Evolutionary conservation across 2,329 filamentous ascomycete species (phyloP).

Genomic region (Emmonsiellopsis sp.): DNA sequence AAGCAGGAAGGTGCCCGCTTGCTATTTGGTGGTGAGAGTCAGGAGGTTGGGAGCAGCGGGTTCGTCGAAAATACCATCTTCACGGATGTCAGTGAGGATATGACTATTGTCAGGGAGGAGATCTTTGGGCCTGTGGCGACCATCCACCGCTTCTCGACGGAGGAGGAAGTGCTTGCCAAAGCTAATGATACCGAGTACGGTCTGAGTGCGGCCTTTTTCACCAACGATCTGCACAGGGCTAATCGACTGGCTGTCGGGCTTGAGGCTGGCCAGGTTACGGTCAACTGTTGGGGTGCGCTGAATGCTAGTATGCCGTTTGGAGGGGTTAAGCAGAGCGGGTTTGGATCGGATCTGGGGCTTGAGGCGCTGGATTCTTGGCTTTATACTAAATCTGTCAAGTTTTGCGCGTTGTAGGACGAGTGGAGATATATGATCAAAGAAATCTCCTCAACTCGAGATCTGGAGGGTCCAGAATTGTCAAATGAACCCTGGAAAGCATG

Average conservation of each 20-base stretch:
- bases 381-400: no score
- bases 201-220: conserved; percentile 69
- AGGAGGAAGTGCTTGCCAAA: conserved; percentile 59
- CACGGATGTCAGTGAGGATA: conserved; percentile 62
- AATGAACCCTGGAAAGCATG: no score
- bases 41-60: conserved; percentile 63
- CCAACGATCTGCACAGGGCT: conserved; percentile 65
- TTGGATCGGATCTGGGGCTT: conserved; percentile 36
- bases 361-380: no score
- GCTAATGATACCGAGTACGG: conserved; percentile 70
- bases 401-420: no score
- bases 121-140: conserved; percentile 76
- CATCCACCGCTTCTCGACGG: conserved; percentile 65
- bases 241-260: conserved; percentile 63
- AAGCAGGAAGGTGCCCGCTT: conserved; percentile 57
- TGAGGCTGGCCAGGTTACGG: conserved; percentile 57
- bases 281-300: conserved; percentile 65
- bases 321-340: conserved; percentile 36
- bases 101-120: conserved; percentile 69
- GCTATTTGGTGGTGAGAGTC: conserved; percentile 58
- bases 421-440: no score
- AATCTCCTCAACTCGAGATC: no score
- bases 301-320: conserved; percentile 48
- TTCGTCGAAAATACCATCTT: conserved; percentile 82
- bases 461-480: no score